Evolutionary conservation across 2,329 filamentous ascomycete species (phyloP).

Genomic region (Proliferodiscus dingleyae): DNA sequence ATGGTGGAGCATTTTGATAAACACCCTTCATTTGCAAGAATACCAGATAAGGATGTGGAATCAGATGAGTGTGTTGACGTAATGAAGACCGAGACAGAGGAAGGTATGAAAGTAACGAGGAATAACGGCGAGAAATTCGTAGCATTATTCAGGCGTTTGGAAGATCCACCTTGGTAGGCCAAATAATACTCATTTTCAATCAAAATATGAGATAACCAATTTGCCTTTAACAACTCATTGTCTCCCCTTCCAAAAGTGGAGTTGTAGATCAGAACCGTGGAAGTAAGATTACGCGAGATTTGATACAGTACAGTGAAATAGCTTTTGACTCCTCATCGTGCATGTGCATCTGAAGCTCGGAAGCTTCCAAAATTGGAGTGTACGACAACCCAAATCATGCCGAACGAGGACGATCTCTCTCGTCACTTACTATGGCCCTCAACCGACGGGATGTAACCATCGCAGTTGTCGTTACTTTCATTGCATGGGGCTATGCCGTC

Average conservation of each 20-base stretch:
- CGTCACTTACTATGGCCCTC: constrained; percentile 55
- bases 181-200: constrained; percentile 7
- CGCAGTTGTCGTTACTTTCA: constrained; percentile 64
- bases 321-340: background rate
- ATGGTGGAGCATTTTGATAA: constrained; percentile 82
- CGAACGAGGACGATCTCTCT: constrained; percentile 23
- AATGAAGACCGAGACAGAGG: constrained; percentile 85
- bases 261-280: too few species aligned
- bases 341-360: background rate
- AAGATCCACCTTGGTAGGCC: constrained; percentile 51
- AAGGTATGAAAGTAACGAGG: constrained; percentile 91
- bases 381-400: constrained; percentile 25
- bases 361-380: constrained; percentile 2
- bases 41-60: constrained; percentile 62
- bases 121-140: constrained; percentile 90
- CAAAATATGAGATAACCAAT: too few species aligned
- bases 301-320: too few species aligned
- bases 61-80: constrained; percentile 65
- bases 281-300: constrained; percentile 6
- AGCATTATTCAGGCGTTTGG: constrained; percentile 75
- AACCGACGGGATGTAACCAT: constrained; percentile 67
- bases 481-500: constrained; percentile 83
- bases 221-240: background rate
- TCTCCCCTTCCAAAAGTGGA: too few species aligned
- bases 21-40: constrained; percentile 73